Conservation (phyloP, 2,329 filamentous ascomycete species). For the Clonostachys chloroleuca region DNA sequence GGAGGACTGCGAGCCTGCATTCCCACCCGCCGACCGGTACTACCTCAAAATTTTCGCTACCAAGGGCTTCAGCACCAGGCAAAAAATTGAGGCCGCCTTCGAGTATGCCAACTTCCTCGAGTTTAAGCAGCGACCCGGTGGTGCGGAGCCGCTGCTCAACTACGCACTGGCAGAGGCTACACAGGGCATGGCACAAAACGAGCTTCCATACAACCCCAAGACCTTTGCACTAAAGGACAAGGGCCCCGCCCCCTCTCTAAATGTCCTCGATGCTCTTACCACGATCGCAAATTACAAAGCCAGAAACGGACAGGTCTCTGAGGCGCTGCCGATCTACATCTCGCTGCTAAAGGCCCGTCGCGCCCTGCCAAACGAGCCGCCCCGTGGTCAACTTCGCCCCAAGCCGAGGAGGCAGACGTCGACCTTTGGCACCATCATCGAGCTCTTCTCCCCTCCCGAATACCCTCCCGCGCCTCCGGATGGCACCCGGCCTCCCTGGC, state of each 20-base stretch:
- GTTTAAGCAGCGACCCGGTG: conserved; percentile 63
- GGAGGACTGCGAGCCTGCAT: conserved; percentile 69
- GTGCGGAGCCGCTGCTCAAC: conserved; percentile 67
- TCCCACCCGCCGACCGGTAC: conserved; percentile 66
- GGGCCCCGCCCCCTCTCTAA: conserved; percentile 58
- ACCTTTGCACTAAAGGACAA: conserved; percentile 64
- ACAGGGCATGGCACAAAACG: conserved; percentile 39
- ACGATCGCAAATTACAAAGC: conserved; percentile 77
- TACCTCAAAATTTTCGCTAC: conserved; percentile 83
- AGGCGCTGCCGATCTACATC: conserved; percentile 78
- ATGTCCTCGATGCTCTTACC: conserved; percentile 71
- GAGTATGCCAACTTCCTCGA: conserved; percentile 84
- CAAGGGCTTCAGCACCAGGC: conserved; percentile 70
- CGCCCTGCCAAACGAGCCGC: conserved; percentile 36
- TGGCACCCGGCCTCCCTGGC: conserved; percentile 63
- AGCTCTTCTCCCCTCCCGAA: conserved; percentile 37
- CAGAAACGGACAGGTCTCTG: conserved; percentile 57
- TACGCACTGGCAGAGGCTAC: conserved; percentile 75
- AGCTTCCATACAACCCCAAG: conserved; percentile 47
- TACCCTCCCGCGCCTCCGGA: conserved; percentile 70
- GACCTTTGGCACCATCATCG: conserved; percentile 9
- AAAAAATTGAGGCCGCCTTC: conserved; percentile 77
- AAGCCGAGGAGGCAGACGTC: background rate
- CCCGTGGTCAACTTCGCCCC: conserved; percentile 6
- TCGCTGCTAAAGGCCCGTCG: conserved; percentile 79